These are phyloP conservation scores for Asclepias syriaca DNA, from an alignment of 257 asterid species.

Conservation along the genomic window DNA sequence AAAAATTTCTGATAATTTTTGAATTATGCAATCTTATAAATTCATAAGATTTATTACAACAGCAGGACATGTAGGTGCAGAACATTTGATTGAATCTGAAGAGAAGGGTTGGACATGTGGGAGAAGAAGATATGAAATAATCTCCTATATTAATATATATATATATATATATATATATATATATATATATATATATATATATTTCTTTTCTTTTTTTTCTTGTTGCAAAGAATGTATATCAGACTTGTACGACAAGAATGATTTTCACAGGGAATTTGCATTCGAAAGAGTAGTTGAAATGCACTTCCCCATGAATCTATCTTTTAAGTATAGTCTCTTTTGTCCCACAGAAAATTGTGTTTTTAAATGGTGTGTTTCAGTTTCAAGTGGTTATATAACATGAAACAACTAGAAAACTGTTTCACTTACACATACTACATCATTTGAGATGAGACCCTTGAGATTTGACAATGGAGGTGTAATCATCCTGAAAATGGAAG, in stretches of 20 bases:
- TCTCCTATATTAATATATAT: background rate
- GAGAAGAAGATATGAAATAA: background rate
- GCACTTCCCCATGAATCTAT: background rate
- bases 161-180: background rate
- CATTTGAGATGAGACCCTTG: constrained; percentile 46
- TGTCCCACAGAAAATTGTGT: background rate
- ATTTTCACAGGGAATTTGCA: background rate
- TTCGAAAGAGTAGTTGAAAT: background rate
- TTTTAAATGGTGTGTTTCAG: background rate
- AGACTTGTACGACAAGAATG: background rate
- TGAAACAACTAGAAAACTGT: background rate
- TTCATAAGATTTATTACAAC: background rate
- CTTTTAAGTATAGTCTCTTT: background rate
- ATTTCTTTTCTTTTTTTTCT: background rate
- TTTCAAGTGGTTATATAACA: background rate
- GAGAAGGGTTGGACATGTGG: background rate
- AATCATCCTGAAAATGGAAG: constrained; percentile 43
- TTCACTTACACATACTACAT: constrained; percentile 35
- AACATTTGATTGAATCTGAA: background rate
- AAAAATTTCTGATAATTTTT: background rate
- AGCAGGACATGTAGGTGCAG: background rate
- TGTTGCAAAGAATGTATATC: background rate
- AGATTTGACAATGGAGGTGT: constrained; percentile 46
- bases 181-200: background rate
- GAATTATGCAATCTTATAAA: background rate